Base-by-base conservation (phyloP, 139 green algal genomes). In the Micromonas commoda region DNA sequence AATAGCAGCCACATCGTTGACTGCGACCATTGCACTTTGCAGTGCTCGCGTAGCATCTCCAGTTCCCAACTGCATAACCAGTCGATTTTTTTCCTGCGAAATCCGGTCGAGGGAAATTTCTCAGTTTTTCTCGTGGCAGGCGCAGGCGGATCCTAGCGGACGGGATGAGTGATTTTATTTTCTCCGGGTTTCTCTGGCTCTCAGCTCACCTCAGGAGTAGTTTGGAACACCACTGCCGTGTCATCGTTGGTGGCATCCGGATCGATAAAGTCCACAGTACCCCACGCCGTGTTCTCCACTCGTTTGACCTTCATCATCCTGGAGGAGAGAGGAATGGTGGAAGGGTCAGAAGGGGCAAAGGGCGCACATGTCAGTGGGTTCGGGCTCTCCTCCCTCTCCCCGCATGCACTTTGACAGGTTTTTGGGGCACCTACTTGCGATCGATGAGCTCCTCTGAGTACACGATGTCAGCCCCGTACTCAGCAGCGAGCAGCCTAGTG, bases 391-490 rank as follows among this genome's bases (percentile, higher is more conserved):
- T 57, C 45, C 45, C 45, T 57, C 45, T 57, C 16, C 45, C 45
- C 9, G 16, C 45, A 16, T 57, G 23, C 34, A 24, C 28, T 16
- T n/a, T 19, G 51, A 78, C 53, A 26, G 51, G 37, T 31, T n/a
- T 39, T 16, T 79, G 23, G 37, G 38, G 20, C 19, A 83, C 71
- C n/a, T 33, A 76, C 32, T 35, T 37, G 51, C 80, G 29, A 34
- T 85, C 81, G 6, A 86, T 31, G 51, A 86, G 29, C 79, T 86
- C 82, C 65, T 86, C 82, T 23, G 38, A 39, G 73, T 86, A 86
- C 54, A 64, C 52, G 39, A 86, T 82, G 72, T 84, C 63, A n/a
- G 82, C 82, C 28, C 82, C 82, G 52, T 81, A 84, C 26, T 86
- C 78, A 28, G 57, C 3, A 6, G 82, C 78, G 1, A 84, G 60